Conservation (phyloP, 1,139 yeast species). For the Nadsonia starkeyi-henricii region DNA sequence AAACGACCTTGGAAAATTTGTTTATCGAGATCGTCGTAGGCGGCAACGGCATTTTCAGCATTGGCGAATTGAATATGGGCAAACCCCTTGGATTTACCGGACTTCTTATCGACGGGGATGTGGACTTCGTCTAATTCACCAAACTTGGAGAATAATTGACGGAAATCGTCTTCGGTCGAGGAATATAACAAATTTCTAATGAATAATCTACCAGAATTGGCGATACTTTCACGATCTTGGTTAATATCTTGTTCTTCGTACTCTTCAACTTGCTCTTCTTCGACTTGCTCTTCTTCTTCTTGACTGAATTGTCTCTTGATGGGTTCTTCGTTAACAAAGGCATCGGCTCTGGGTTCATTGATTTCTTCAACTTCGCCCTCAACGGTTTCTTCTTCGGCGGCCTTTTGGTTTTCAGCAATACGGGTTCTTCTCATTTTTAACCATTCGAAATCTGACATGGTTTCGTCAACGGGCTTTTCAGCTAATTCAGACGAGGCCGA, state of each 20-base stretch:
- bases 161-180: conserved; percentile 69
- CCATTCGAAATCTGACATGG: conserved; percentile 80
- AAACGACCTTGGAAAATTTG: conserved; percentile 90
- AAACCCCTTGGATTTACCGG: conserved; percentile 85
- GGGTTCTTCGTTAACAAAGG: conserved; percentile 8
- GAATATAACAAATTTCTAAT: conserved; percentile 74
- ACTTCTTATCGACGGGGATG: conserved; percentile 78
- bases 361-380: conserved; percentile 10
- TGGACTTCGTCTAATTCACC: conserved; percentile 46
- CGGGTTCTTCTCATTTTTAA: conserved; percentile 61
- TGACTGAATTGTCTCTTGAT: conserved; percentile 1
- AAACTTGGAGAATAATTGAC: conserved; percentile 37
- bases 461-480: conserved; percentile 27
- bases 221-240: conserved; percentile 36
- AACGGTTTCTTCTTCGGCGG: conserved; percentile 10
- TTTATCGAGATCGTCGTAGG: conserved; percentile 64
- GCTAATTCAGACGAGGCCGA: conserved; percentile 23
- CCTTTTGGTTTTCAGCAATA: conserved; percentile 28
- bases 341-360: conserved; percentile 4
- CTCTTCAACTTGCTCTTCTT: conserved; percentile 10
- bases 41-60: conserved; percentile 59
- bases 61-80: conserved; percentile 66
- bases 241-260: conserved; percentile 29
- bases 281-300: conserved; percentile 14
- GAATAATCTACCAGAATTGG: conserved; percentile 68